Evolutionary conservation across 1,284 basidiomycete species (phyloP).

Genomic region (Violaceomyces palustris): DNA sequence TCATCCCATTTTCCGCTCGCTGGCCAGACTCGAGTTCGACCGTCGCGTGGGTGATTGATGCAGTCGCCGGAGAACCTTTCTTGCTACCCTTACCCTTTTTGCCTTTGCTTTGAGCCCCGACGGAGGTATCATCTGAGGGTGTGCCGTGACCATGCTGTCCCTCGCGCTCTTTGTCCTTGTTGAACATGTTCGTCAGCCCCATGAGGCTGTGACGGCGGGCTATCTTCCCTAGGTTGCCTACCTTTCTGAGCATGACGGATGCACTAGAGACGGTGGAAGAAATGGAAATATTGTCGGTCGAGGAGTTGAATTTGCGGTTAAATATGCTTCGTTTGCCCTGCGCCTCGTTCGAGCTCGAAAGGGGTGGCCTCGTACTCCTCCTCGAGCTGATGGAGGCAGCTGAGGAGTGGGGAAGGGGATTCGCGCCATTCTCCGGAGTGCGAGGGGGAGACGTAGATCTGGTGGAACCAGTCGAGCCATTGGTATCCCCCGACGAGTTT

Average conservation of each 20-base stretch:
- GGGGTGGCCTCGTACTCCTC: conserved; percentile 35
- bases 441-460: conserved; percentile 43
- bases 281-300: conserved; percentile 94
- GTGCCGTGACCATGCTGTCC: conserved; percentile 56
- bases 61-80: conserved; percentile 66
- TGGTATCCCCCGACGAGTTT: conserved; percentile 35
- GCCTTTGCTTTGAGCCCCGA: conserved; percentile 15
- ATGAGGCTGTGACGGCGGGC: conserved; percentile 82
- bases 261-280: conserved; percentile 94
- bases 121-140: conserved; percentile 54
- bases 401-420: conserved; percentile 23
- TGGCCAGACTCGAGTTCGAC: conserved; percentile 71
- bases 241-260: conserved; percentile 93
- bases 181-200: conserved; percentile 75
- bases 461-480: conserved; percentile 43
- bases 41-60: conserved; percentile 75
- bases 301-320: conserved; percentile 84
- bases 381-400: conserved; percentile 45
- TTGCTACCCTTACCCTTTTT: conserved; percentile 53
- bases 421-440: conserved; percentile 39
- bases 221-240: conserved; percentile 87
- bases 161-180: conserved; percentile 65
- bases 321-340: conserved; percentile 62
- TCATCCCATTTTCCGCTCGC: conserved; percentile 68
- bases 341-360: conserved; percentile 24